Percentiles rank a stretch among this genome's conserved stretches.
Conservation (phyloP, 495 filamentous ascomycete species). For the Penicillium verhagenii region DNA sequence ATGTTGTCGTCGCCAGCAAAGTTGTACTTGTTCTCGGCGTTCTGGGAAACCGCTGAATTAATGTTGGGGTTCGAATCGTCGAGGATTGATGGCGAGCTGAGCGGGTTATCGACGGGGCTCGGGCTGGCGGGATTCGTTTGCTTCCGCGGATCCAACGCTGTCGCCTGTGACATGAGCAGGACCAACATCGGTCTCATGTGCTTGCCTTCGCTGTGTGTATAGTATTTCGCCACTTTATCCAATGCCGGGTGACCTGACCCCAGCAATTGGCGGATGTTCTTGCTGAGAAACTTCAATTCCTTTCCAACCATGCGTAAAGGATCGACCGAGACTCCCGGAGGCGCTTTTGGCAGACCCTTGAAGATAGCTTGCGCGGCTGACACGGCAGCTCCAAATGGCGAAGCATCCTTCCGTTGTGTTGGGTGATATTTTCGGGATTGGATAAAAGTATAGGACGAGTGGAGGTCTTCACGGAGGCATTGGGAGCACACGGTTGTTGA, state of each 20-base stretch:
- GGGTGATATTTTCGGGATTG: slow-evolving; percentile 46
- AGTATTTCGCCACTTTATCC: slow-evolving; percentile 96
- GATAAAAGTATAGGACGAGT: slow-evolving; percentile 20
- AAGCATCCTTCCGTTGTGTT: slow-evolving; percentile 43
- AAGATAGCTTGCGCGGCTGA: slow-evolving; percentile 77
- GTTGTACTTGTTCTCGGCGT: slow-evolving; percentile 49
- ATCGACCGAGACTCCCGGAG: slow-evolving; percentile 63
- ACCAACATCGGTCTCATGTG: slow-evolving; percentile 93
- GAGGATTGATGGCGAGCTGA: slow-evolving; percentile 73
- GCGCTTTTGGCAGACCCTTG: slow-evolving; percentile 62
- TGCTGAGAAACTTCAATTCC: slow-evolving; percentile 90
- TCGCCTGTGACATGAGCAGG: slow-evolving; percentile 92
- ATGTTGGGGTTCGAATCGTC: slow-evolving; percentile 78
- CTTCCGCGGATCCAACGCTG: slow-evolving; percentile 71
- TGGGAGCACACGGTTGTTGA: slow-evolving; percentile 40
- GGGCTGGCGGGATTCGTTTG: slow-evolving; percentile 36
- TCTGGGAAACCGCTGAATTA: slow-evolving; percentile 48
- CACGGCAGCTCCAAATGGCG: slow-evolving; percentile 66
- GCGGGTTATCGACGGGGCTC: slow-evolving; percentile 65
- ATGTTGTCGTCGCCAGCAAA: slow-evolving; percentile 31
- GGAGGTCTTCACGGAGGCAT: slow-evolving; percentile 46
- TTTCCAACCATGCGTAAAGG: slow-evolving; percentile 82
- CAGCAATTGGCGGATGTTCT: slow-evolving; percentile 82
- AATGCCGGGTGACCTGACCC: slow-evolving; percentile 91
- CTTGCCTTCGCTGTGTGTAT: slow-evolving; percentile 94